Conservation (phyloP, 2,329 filamentous ascomycete species). For the Pestalotiopsis fici region DNA sequence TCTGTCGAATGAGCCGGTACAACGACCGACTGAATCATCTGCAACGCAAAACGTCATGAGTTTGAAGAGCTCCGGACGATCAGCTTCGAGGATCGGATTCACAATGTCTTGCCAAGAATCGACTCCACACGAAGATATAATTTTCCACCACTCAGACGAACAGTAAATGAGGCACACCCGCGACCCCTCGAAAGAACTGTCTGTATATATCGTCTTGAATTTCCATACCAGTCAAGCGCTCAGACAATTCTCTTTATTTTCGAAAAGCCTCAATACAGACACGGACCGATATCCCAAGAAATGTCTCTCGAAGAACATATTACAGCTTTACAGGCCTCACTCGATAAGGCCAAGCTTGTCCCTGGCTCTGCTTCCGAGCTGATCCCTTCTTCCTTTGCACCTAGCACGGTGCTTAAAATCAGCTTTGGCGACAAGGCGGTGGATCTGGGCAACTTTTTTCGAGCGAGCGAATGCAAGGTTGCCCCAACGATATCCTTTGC, state of each 20-base stretch:
- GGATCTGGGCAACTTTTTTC: slow-evolving; percentile 39
- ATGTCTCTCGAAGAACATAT: slow-evolving; percentile 24
- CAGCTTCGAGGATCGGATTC: background rate
- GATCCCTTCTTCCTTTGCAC: slow-evolving; percentile 42
- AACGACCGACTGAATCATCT: background rate
- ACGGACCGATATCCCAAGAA: background rate
- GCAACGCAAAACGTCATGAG: background rate
- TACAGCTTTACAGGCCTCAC: slow-evolving; percentile 26
- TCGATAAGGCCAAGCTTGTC: slow-evolving; percentile 38
- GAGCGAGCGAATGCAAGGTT: slow-evolving; percentile 33
- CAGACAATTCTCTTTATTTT: background rate
- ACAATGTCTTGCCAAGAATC: background rate
- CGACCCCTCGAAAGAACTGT: background rate
- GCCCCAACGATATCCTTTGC: slow-evolving; percentile 36
- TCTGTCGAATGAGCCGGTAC: background rate
- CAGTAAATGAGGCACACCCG: background rate
- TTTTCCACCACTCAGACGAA: slow-evolving; percentile 9
- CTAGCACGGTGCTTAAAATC: slow-evolving; percentile 39
- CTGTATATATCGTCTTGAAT: background rate
- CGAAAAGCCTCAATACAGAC: background rate
- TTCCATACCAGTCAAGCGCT: background rate
- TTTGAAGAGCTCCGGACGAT: background rate
- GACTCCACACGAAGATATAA: background rate
- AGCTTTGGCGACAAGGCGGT: slow-evolving; percentile 33
- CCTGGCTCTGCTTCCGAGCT: slow-evolving; percentile 39